Base-by-base conservation (phyloP, 305 asterid genomes). In the Solanum hybrid region DNA sequence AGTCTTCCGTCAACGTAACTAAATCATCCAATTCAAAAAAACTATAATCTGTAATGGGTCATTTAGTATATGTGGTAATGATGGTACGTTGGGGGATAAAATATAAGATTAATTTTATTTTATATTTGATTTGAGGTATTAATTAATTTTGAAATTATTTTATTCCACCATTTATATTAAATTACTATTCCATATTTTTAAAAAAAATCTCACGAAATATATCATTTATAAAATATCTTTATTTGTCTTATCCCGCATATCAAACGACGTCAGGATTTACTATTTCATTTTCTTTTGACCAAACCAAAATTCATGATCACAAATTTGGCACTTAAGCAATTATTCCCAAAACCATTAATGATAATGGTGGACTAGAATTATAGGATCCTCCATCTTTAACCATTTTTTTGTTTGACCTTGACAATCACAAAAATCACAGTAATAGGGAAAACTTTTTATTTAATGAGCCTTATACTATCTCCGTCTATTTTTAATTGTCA, bases 401-500 rank as follows among this genome's bases (percentile, higher is more conserved):
- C 24, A 6, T 6, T 16, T 57, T 6, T 57, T 5, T 57, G 8
- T 57, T 57, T 10, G 14, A 69, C 16, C 31, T 69, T 69, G 16
- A 11, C 0, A 69, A 69, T 69, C 16, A n/a, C 8, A 11, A 69
- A n/a, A 69, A 69, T 64, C 73, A 64, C 0, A 3, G 71, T 61
- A 22, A 22, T 64, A 22, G 73, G 73, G 73, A 64, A 7, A 18
- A 7, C 69, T 57, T 57, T 51, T 18, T 18, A 6, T 57, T 57
- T 57, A 57, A 57, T 7, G 69, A 57, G 24, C 5, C 69, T 18
- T 57, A 18, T 57, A 42, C 3, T 42, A 42, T 0, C 12, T 42
- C 0, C 0, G 57, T 42, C 18, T 1, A 42, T 1, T 42, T 42
- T 12, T 42, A 42, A 42, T 42, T 12, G 0, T 42, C 6, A 42